phyloP scores from a whole-genome alignment of 2,329 filamentous ascomycete species.

The Alternaria hordeiaustralica region DNA sequence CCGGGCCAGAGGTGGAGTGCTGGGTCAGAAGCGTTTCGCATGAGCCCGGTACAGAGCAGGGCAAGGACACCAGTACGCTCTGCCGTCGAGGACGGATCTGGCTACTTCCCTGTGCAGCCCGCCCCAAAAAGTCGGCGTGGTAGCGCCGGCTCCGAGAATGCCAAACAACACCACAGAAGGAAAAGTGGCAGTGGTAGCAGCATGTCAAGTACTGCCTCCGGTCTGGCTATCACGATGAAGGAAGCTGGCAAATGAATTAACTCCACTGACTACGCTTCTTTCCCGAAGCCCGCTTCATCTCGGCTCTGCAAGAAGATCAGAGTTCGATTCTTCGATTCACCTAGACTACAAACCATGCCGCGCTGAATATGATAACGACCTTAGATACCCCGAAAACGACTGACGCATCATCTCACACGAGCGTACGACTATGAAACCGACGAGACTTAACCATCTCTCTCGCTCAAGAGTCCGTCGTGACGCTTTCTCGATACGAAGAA shows the following conservation, averaged over 20 bases:
- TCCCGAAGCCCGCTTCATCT: not conserved
- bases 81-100: slow-evolving; percentile 18
- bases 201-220: slow-evolving; percentile 21
- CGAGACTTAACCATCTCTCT: not conserved
- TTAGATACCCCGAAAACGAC: not conserved
- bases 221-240: slow-evolving; percentile 19
- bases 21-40: slow-evolving; percentile 45
- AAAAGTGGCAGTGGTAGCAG: slow-evolving; percentile 38
- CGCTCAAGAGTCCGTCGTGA: not conserved
- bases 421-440: not conserved
- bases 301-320: not conserved
- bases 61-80: slow-evolving; percentile 42
- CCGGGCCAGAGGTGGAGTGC: slow-evolving; percentile 35
- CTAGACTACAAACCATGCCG: not conserved
- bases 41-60: slow-evolving; percentile 48
- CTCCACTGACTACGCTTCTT: not conserved
- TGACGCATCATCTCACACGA: not conserved
- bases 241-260: slow-evolving; percentile 14
- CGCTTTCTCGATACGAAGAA: not conserved
- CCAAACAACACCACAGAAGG: slow-evolving; percentile 30
- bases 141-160: slow-evolving; percentile 30
- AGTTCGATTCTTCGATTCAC: not conserved
- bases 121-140: slow-evolving; percentile 15
- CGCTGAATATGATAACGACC: not conserved
- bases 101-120: slow-evolving; percentile 40